Evolutionary conservation across 148 eudicot species (phyloP).

Genomic region (Vaccinium myrtillus): DNA sequence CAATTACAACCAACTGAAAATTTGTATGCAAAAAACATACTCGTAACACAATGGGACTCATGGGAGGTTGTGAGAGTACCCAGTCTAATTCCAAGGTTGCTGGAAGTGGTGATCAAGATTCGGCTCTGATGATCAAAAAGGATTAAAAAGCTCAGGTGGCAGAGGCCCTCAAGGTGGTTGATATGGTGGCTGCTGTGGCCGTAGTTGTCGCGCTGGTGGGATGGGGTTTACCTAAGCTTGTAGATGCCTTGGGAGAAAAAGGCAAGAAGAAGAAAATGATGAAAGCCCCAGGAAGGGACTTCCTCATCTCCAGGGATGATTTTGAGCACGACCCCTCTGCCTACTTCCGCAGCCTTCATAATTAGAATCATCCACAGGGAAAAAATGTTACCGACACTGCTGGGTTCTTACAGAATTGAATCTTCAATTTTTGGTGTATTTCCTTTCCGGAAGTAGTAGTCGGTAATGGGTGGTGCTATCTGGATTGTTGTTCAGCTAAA

Average conservation of each 20-base stretch:
- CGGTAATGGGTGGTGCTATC: no score
- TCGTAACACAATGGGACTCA: neutral
- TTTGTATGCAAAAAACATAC: no score
- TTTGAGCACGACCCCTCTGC: neutral
- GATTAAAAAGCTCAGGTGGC: neutral
- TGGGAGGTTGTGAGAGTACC: neutral
- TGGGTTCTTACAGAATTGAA: no score
- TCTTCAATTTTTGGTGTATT: no score
- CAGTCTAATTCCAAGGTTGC: neutral
- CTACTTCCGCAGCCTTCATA: neutral
- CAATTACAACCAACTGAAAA: no score
- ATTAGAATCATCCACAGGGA: neutral
- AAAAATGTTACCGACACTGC: no score
- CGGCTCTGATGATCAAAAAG: no score
- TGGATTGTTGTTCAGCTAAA: no score
- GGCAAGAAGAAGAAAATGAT: neutral
- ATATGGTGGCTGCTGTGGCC: neutral
- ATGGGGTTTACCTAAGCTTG: neutral
- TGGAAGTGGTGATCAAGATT: neutral
- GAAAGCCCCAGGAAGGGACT: neutral
- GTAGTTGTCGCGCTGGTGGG: neutral
- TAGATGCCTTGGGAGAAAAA: neutral
- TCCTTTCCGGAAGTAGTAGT: no score
- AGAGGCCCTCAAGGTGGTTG: neutral
- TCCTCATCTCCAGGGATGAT: neutral